Percentiles rank a stretch among this genome's conserved stretches.
These are phyloP conservation scores for Sambucus nigra DNA, from an alignment of 129 eudicot species.

Conservation along the genomic window DNA sequence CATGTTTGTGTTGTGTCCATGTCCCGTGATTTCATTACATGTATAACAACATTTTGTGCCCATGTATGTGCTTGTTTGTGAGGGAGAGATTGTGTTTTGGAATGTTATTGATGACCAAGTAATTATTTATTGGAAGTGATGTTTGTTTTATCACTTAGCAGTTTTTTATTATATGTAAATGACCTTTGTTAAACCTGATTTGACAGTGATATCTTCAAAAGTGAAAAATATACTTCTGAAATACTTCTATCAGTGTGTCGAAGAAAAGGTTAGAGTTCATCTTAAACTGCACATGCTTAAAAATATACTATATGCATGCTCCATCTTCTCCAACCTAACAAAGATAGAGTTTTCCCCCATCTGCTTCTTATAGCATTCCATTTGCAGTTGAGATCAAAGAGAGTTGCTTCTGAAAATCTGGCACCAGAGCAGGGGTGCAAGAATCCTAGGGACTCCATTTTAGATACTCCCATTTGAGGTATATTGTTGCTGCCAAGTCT, in stretches of 20 bases:
- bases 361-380: background rate
- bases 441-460: slow-evolving; percentile 58
- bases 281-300: background rate
- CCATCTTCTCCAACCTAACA: no score
- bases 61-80: no score
- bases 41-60: no score
- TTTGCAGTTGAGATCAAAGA: slow-evolving; percentile 63
- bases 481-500: background rate
- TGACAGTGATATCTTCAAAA: slow-evolving; percentile 56
- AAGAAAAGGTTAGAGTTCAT: slow-evolving; percentile 48
- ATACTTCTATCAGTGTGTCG: slow-evolving; percentile 64
- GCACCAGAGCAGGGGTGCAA: slow-evolving; percentile 55
- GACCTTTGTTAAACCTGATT: slow-evolving; percentile 5
- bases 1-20: no score
- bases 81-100: no score
- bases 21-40: no score
- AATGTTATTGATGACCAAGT: no score
- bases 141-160: no score
- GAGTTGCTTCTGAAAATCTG: slow-evolving; percentile 58
- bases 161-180: slow-evolving; percentile 1
- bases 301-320: background rate
- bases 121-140: no score
- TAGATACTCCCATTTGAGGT: slow-evolving; percentile 26
- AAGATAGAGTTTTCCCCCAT: background rate
- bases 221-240: slow-evolving; percentile 58